Conservation (phyloP, 257 asterid species). For the Oldenlandia corymbosa region DNA sequence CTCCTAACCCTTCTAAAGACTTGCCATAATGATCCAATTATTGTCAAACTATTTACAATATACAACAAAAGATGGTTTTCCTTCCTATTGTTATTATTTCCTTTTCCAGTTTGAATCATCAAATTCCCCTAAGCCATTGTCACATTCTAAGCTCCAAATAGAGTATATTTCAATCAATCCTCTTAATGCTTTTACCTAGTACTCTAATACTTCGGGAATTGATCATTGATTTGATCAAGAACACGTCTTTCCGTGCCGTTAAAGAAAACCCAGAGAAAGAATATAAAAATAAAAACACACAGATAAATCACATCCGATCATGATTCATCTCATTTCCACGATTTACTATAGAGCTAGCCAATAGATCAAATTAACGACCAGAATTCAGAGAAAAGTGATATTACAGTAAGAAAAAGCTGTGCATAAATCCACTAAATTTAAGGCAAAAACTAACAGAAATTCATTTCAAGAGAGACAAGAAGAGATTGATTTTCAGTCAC, state of each 20-base stretch:
- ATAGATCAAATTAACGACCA: background rate
- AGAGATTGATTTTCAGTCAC: conserved; percentile 24
- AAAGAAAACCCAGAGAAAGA: background rate
- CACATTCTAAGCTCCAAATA: background rate
- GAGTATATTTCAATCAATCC: background rate
- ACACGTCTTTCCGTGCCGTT: no score
- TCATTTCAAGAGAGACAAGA: background rate
- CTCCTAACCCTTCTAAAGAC: background rate
- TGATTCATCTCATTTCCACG: background rate
- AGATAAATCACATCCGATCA: background rate
- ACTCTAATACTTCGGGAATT: background rate
- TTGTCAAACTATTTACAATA: background rate
- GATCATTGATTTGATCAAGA: background rate
- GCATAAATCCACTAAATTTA: no score
- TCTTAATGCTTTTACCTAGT: background rate
- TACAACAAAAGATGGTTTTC: background rate
- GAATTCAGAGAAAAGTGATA: background rate
- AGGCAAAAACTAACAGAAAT: background rate
- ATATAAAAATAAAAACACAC: background rate
- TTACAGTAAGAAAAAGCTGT: no score
- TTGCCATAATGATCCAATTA: background rate
- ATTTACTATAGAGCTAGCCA: background rate
- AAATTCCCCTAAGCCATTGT: background rate
- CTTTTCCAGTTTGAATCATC: background rate
- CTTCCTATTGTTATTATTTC: background rate